Evolutionary conservation across 2,329 filamentous ascomycete species (phyloP), one percentile per base, ranked within the genome.

Genomic region (Colletotrichum siamense): DNA sequence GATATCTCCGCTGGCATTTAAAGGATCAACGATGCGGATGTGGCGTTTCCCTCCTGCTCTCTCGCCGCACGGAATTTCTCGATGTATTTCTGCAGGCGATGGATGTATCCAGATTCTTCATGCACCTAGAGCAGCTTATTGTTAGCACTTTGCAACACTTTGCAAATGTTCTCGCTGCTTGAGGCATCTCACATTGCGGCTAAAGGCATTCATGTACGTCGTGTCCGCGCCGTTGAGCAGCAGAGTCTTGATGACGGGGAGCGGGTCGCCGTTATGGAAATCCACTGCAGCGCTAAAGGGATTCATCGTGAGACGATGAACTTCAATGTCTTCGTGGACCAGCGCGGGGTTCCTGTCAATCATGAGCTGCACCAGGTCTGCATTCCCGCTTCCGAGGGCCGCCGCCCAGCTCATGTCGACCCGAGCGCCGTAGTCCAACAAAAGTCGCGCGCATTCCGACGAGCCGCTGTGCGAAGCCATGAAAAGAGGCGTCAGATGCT

Each of bases 191-290:
- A 66, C 63, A n/a, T 66, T 66, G 9, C 63, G 63, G 18, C 32
- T 66, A 39, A 28, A 66, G 16, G 63, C 63, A 66, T 66, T 66
- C n/a, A 36, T 52, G 39, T 66, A 66, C 22, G 63, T 52, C 39
- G 63, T 52, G 26, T 66, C 39, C 24, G 63, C 63, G 36, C 39
- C 63, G 39, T 66, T 28, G 24, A 24, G 36, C 8, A 66, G 22
- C 8, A 66, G 39, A 34, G 16, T 66, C 16, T 22, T n/a, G 26
- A 66, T 28, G 26, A 66, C 63, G 32, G 63, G 63, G 2, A 66
- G 8, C 12, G 63, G 39, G 18, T 66, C 39, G 1, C 24, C 24
- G 13, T 66, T 28, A 26, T 39, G 16, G 4, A 66, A 66, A 39
- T 66, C 63, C 13, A 66, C 22, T 3, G 39, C 63, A 3, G 63